Base-by-base conservation (phyloP, 2,329 filamentous ascomycete genomes). In the Colletotrichum sp. region DNA sequence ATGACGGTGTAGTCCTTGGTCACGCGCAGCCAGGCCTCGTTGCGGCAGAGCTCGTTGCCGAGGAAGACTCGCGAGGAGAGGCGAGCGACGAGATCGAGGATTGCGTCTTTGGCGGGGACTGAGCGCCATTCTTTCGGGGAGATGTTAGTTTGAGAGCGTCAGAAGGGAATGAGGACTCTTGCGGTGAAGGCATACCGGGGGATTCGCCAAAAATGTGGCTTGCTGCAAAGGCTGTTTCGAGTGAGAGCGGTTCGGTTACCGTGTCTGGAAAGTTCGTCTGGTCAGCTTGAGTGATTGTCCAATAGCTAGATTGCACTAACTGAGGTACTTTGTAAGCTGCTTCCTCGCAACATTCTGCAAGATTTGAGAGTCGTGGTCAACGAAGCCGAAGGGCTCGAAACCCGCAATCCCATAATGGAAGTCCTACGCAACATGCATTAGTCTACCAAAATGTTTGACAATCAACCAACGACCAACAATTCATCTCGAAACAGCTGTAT, bases 1-100 rank as follows among this genome's bases (percentile, higher is more conserved):
- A 86, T 80, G n/a, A 85, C 70, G 12, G 86, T 85, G 78, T 87
- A 88, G 21, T 83, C 80, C 79, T 87, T 81, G 64, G 85, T 79
- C 70, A 88, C 84, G 4, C 85, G 80, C 28, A 89, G 83, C 88
- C 88, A 90, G 55, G 84, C 80, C 38, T 84, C 79, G 77, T 90
- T 84, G 6, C 86, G 86, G 79, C 87, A 88, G 15, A 89, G 79
- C 5, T 83, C 80, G 8, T 80, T 77, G 8, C 88, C 88, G 4
- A 90, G 79, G 76, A 90, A 90, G 7, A 89, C 84, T 7, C 87
- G 83, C 5, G 88, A 87, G 0, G 88, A 89, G n/a, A 90, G 77
- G 10, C 88, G 86, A 13, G 88, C 87, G 12, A 91, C 83, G 12
- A 88, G 36, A 26, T 75, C 67, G 9, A 75, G 62, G 26, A 74